These are phyloP conservation scores for Acanthamoeba castellanii DNA, from an alignment of 208 protist species.

Conservation along the genomic window DNA sequence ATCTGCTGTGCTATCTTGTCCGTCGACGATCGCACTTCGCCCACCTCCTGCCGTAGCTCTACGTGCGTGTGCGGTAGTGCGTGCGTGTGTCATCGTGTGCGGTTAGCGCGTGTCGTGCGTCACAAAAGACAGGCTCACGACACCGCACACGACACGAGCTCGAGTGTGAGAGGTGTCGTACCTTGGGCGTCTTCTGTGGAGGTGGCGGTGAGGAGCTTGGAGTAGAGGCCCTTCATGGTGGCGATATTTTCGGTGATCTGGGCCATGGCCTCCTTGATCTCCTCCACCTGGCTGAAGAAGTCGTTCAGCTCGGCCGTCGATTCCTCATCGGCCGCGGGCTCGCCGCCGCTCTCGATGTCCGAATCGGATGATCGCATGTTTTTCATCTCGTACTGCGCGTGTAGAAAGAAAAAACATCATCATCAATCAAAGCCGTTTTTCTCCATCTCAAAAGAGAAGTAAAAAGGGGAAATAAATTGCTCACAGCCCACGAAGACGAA, in stretches of 20 bases:
- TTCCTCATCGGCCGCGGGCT: slow-evolving; percentile 50
- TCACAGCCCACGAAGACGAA: no score
- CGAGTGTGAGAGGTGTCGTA: background rate
- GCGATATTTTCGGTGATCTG: slow-evolving; percentile 57
- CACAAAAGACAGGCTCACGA: background rate
- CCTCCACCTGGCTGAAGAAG: slow-evolving; percentile 62
- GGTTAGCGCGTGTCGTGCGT: background rate
- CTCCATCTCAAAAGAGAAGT: no score
- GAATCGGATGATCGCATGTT: background rate
- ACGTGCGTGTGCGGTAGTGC: background rate
- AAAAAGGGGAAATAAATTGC: no score
- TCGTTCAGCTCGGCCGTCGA: slow-evolving; percentile 59
- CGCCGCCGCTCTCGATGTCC: slow-evolving; percentile 9
- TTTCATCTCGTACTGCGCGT: slow-evolving; percentile 25
- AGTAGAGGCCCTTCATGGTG: slow-evolving; percentile 66
- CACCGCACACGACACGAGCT: background rate
- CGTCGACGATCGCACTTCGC: slow-evolving; percentile 11
- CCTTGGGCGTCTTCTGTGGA: slow-evolving; percentile 50
- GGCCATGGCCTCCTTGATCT: slow-evolving; percentile 62
- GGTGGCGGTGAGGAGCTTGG: slow-evolving; percentile 57
- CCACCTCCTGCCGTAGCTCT: slow-evolving; percentile 47
- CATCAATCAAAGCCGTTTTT: background rate
- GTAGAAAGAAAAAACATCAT: background rate
- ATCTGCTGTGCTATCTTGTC: slow-evolving; percentile 68
- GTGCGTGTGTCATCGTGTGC: background rate